Evolutionary conservation across 805 yeast genomes (phyloP).

Genomic region (Myxozyma mucilagina): DNA sequence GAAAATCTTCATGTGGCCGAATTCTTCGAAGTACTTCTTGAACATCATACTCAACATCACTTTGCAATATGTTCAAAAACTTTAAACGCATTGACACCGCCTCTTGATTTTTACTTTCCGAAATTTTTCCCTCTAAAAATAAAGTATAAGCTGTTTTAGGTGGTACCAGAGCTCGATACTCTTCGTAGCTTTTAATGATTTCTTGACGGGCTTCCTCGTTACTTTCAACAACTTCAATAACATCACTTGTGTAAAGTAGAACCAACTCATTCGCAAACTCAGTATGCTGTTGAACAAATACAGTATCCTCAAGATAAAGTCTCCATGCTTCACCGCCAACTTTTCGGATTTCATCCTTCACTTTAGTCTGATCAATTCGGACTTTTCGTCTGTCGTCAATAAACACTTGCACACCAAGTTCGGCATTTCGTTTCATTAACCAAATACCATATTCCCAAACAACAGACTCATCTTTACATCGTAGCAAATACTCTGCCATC

Average conservation of each 20-base stretch:
- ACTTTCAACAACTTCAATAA: conserved; percentile 35
- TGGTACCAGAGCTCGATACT: conserved; percentile 35
- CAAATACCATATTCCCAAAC: conserved; percentile 45
- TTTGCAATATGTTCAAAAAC: conserved; percentile 33
- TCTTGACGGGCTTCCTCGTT: conserved; percentile 24
- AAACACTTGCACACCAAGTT: conserved; percentile 40
- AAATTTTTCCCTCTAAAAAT: conserved; percentile 28
- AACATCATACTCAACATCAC: conserved; percentile 34
- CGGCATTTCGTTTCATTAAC: conserved; percentile 38
- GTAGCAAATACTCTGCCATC: conserved; percentile 35
- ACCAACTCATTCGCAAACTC: conserved; percentile 40
- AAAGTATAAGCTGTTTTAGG: conserved; percentile 41
- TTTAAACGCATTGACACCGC: conserved; percentile 34
- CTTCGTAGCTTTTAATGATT: conserved; percentile 33
- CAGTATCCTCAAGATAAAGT: conserved; percentile 40
- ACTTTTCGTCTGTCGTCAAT: conserved; percentile 33
- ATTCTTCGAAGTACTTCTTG: conserved; percentile 34
- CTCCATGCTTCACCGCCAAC: conserved; percentile 43
- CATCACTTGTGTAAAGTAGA: conserved; percentile 39
- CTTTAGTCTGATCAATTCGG: conserved; percentile 36
- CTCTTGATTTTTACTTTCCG: conserved; percentile 19
- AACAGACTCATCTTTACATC: conserved; percentile 36
- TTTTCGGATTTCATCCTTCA: conserved; percentile 38
- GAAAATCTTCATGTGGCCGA: conserved; percentile 35
- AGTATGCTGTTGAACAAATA: conserved; percentile 33